Percentiles rank a stretch among this genome's conserved stretches.
phyloP scores from a whole-genome alignment of 1,139 yeast genomes.

The Ogataea hybrid region DNA sequence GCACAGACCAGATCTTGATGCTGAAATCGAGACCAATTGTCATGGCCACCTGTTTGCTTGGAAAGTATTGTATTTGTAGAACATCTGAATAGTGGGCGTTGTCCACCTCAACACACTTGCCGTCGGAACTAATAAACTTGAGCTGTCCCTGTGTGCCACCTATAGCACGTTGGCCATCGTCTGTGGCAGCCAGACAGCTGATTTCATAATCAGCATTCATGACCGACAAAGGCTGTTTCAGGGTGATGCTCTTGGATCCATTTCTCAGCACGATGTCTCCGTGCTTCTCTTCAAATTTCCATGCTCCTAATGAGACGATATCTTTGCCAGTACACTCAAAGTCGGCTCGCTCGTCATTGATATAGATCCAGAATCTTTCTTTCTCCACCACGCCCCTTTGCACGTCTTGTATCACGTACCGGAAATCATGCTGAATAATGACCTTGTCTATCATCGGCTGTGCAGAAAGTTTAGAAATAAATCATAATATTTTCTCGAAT shows the following conservation, averaged over 20 bases:
- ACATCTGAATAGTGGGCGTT: slow-evolving; percentile 51
- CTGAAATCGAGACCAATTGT: slow-evolving; percentile 56
- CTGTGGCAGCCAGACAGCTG: slow-evolving; percentile 35
- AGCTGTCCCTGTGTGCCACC: slow-evolving; percentile 49
- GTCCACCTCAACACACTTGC: slow-evolving; percentile 1
- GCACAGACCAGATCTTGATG: slow-evolving; percentile 55
- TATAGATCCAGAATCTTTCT: slow-evolving; percentile 27
- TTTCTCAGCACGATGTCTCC: background rate
- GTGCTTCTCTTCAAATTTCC: background rate
- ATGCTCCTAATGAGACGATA: background rate
- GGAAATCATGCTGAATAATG: slow-evolving; percentile 22
- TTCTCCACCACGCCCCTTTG: slow-evolving; percentile 1
- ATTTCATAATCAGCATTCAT: slow-evolving; percentile 10
- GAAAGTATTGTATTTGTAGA: slow-evolving; percentile 44
- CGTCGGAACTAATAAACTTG: slow-evolving; percentile 22
- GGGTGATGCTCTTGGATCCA: background rate
- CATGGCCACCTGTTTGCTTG: slow-evolving; percentile 57
- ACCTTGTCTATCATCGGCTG: slow-evolving; percentile 8
- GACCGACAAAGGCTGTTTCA: background rate
- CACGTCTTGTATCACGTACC: slow-evolving; percentile 18
- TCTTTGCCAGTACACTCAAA: slow-evolving; percentile 10
- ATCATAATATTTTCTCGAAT: background rate
- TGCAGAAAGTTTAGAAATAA: background rate
- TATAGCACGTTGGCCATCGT: slow-evolving; percentile 30
- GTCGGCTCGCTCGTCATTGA: slow-evolving; percentile 9